Conservation (phyloP, 495 filamentous ascomycete species). For the Xylaria telfairii region DNA sequence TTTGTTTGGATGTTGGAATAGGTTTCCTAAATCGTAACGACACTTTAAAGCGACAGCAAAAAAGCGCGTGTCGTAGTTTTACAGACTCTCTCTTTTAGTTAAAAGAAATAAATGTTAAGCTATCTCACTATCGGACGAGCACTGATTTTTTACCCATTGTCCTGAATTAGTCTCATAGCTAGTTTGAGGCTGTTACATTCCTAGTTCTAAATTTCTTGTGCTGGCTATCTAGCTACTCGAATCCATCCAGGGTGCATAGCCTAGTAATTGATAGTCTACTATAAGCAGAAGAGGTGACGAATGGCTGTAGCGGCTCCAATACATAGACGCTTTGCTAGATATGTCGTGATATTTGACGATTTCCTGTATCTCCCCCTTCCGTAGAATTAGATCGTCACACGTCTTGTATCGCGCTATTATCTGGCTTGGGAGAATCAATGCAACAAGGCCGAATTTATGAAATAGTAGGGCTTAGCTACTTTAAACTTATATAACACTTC, state of each 20-base stretch:
- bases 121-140: neutral
- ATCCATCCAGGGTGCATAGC: neutral
- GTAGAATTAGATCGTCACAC: neutral
- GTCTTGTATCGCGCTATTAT: neutral
- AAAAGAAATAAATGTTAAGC: neutral
- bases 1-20: neutral
- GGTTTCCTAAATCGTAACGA: neutral
- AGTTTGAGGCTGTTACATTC: neutral
- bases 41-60: neutral
- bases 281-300: neutral
- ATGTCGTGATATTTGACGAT: neutral
- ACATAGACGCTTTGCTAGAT: neutral
- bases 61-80: neutral
- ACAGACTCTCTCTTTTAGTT: neutral
- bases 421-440: neutral
- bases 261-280: neutral
- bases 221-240: neutral
- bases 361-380: neutral
- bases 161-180: neutral
- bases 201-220: neutral
- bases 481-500: neutral
- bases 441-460: neutral
- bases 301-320: neutral
- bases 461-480: neutral
- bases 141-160: neutral